Evolutionary conservation across 2,329 filamentous ascomycete species (phyloP), one percentile per base, ranked within the genome.

Genomic region (Cryphonectria japonica): DNA sequence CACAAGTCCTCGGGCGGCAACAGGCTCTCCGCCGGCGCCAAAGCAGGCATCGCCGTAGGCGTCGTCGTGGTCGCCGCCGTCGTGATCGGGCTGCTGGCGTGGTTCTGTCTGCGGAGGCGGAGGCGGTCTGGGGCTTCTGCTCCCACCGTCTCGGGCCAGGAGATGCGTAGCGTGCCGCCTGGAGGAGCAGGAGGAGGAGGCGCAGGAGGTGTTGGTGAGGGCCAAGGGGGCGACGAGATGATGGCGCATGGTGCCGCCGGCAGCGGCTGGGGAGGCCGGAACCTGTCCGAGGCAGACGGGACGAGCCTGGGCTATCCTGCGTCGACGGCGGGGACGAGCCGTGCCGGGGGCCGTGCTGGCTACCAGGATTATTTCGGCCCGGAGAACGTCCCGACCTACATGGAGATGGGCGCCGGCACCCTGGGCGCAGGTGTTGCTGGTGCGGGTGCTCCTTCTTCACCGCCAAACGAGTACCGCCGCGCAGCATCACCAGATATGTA

Each of bases 31-130:
- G 77, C 81, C 0, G 86, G 85, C 0, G 87, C 86, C 2, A 88
- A 85, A 75, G 87, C 85, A 0, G 88, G 88, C 2, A 85, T 91
- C n/a, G 87, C 84, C 7, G 81, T 86, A 0, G 88, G 86, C 26
- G 83, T 86, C 3, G 82, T 85, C 1, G 76, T 86, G 0, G 85
- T 80, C 39, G 82, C 79, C 1, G 79, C 81, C 3, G 61, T 83
- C 7, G 57, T 87, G 19, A 78, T 87, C 52, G 85, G 81, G 3
- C 76, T 75, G 3, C 72, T 83, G 22, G 80, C 82, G 0, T 89
- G 85, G 84, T 80, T 86, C 71, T 87, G 83, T 71, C 69, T 87
- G 39, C 77, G 80, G 41, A 81, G 80, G 34, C 76, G 81, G 83
- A n/a, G 37, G 76, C 76, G 37, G 72, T 69, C 46, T 74, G 76